Base-by-base conservation (phyloP, 2,329 filamentous ascomycete genomes). In the Aspergillus melleus region DNA sequence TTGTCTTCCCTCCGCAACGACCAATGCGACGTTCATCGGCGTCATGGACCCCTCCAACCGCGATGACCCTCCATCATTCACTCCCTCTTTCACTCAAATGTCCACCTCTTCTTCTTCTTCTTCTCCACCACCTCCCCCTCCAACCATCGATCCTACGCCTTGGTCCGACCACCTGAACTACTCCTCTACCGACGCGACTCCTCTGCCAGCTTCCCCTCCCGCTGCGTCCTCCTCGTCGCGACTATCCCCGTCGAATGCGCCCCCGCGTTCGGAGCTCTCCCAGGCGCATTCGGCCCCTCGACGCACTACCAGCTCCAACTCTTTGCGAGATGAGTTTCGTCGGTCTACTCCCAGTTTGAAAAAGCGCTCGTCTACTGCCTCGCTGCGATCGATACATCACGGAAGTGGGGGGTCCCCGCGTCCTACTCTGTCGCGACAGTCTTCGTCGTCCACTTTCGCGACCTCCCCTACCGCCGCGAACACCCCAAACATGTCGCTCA, bases 321-420 rank as follows among this genome's bases (percentile, higher is more conserved):
- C 76, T 20, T 55, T 76, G 55, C 71, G 71, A 58, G 74, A 78
- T 56, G 74, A 77, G 51, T 71, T 70, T 56, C 68, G 72, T 55
- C 68, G 68, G 46, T 77, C 76, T 8, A 69, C 64, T 11, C 66
- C 72, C 9, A 69, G 68, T n/a, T 55, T 79, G 29, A 71, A 78
- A 49, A 78, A 79, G 51, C 74, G 74, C 24, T 64, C 69, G 22
- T 79, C 77, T 1, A 68, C 68, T 9, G 71, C 69, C 11, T 79
- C 77, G 5, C 63, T 79, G 49, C 73, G 76, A 54, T 77, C 75
- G 0, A 65, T 66, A 6, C 69, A 71, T 36, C 68, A 69, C 26
- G 66, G 69, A 26, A 66, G 63, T 32, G 69, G 68, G 10, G 64
- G 66, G 19, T 74, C 75, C 4, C 71, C 74, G 9, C 67, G 65